Evolutionary conservation across 1,284 basidiomycete genomes (phyloP), one percentile per base, ranked within the genome.

Genomic region (Trametes pubescens): DNA sequence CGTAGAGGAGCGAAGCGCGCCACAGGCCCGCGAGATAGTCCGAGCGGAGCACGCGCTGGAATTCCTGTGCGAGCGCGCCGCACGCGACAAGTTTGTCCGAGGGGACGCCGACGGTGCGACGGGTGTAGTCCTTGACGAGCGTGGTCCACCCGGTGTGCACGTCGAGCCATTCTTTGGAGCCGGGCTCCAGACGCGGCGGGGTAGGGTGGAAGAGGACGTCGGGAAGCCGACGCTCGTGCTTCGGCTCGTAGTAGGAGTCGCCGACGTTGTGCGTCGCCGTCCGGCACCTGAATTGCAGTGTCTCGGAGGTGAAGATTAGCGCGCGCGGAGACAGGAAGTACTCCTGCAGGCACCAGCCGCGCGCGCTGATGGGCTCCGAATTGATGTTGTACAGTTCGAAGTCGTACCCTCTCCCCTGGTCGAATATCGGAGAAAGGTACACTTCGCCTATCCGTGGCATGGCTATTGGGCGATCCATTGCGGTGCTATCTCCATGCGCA

Each of bases 1-100:
- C 64, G 16, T 54, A 38, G 18, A 63, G 34, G 34, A 68, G 55
- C 1, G 61, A 51, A 14, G 32, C 29, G n/a, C 59, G 47, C 66
- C 66, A 68, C 16, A 68, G 57, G 1, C 66, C 66, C 2, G 66
- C 66, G 24, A 68, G 66, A 48, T 65, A 68, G 40, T 65, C 66
- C 18, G 61, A 53, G 43, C 52, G 46, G 56, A 59, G 57, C 22
- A 46, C 51, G n/a, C 64, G 64, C 8, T 57, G 43, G 64, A 68
- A 68, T 7, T 51, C 51, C 56, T 65, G 61, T 5, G 66, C 66
- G 52, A 68, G 46, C 2, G 56, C 59, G 18, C 61, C 64, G 49
- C 63, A 62, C 43, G 66, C 66, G 26, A 65, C 34, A 32, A 68
- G 62, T 48, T 68, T 68, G 64, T 68, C 66, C 2, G 29, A 57